phyloP scores from a whole-genome alignment of 2,329 filamentous ascomycete species.

The Penicillium sp. region DNA sequence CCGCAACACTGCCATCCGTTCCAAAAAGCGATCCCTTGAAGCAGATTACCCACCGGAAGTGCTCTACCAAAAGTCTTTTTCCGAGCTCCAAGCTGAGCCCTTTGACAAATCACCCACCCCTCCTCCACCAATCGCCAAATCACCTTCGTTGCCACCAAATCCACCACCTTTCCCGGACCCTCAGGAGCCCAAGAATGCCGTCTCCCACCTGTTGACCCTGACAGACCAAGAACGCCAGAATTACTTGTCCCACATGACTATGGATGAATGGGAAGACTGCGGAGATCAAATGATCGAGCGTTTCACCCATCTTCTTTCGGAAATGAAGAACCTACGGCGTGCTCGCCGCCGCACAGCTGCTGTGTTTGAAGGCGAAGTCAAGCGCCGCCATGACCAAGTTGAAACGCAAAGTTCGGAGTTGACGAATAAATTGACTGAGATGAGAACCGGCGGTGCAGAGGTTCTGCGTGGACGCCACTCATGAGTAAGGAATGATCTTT shows the following conservation, averaged over 20 bases:
- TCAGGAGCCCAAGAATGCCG: slow-evolving; percentile 27
- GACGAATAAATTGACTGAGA: slow-evolving; percentile 43
- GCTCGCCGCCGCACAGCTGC: slow-evolving; percentile 47
- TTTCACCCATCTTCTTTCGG: slow-evolving; percentile 45
- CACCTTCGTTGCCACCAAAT: slow-evolving; percentile 16
- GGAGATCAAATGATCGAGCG: slow-evolving; percentile 53
- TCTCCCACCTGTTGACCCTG: slow-evolving; percentile 32
- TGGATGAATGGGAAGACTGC: slow-evolving; percentile 54
- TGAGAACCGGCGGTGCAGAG: slow-evolving; percentile 48
- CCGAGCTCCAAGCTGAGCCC: slow-evolving; percentile 42
- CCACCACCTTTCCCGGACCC: slow-evolving; percentile 14
- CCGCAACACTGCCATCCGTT: slow-evolving; percentile 20
- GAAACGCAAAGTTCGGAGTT: slow-evolving; percentile 43
- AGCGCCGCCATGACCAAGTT: slow-evolving; percentile 45
- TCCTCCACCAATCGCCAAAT: slow-evolving; percentile 19
- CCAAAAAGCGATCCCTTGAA: slow-evolving; percentile 29
- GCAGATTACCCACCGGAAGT: slow-evolving; percentile 43
- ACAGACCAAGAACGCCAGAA: slow-evolving; percentile 35
- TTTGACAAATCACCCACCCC: slow-evolving; percentile 40
- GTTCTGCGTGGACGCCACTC: slow-evolving; percentile 41
- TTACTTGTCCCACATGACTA: slow-evolving; percentile 46
- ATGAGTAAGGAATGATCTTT: slow-evolving; percentile 10
- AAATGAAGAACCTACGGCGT: slow-evolving; percentile 46
- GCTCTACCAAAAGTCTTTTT: slow-evolving; percentile 41
- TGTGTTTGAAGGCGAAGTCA: slow-evolving; percentile 49